Base-by-base conservation (phyloP, 2,329 filamentous ascomycete genomes). In the Scopulariopsis brevicaulis region DNA sequence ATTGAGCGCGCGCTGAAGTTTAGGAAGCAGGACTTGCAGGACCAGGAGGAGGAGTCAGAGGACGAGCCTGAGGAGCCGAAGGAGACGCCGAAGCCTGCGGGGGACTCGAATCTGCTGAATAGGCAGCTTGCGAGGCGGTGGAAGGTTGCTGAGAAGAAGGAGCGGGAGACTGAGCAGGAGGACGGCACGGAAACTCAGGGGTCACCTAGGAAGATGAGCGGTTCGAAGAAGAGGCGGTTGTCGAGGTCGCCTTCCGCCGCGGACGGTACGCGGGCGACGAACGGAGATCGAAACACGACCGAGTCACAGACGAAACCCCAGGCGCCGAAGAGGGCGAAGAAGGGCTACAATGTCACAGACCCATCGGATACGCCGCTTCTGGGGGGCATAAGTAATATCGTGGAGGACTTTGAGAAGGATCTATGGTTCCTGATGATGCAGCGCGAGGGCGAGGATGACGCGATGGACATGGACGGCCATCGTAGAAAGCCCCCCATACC, bases 1-100 rank as follows among this genome's bases (percentile, higher is more conserved):
- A 90, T 97, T 62, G 90, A 96, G 61, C 79, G 90, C 8, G 90
- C 92, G 0, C 74, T 96, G 18, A 81, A 85, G 8, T 83, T 90
- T 20, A 76, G 93, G 5, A 86, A 85, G 62, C 83, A 89, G 63
- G 78, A 77, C 55, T 32, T 57, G 3, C 46, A 52, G 48, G 32
- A 53, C 48, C 28, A 57, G 34, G 55, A 57, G 35, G 48, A 28
- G 18, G 79, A 81, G 37, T 74, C 74, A 2, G 75, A 79, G 22
- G 76, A 78, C 32, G 79, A 69, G 59, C 71, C 69, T 62, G 82
- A 69, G 67, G 78, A 67, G 63, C 68, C 65, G 12, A 69, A 73
- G 32, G 51, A 48, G 20, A 54, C 58, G 20, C 59, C 61, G 3
- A 67, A 65, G 18, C 62, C 65, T 4, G 65, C 65, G 1, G 69